Base-by-base conservation (phyloP, 2,329 filamentous ascomycete species). In the Ophiostoma populinum region DNA sequence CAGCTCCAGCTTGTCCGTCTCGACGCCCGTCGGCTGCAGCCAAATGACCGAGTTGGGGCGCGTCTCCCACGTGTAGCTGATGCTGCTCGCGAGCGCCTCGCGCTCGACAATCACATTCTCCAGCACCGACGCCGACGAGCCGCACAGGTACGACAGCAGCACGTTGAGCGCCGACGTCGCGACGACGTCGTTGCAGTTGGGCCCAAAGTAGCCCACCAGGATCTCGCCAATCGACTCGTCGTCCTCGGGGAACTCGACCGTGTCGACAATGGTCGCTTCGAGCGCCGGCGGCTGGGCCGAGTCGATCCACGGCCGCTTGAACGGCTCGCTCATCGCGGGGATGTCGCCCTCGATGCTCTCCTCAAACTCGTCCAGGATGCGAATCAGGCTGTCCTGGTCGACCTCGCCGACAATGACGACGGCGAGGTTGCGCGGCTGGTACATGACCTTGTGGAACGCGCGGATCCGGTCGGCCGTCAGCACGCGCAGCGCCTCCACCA, bases 401-500 rank as follows among this genome's bases (percentile, higher is more conserved):
- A 92, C 73, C 54, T 94, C 85, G 28, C 90, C 90, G n/a, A 92
- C 78, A 40, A 98, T 74, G 18, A 94, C 70, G 19, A 98, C 60
- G 43, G 86, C 92, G 40, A 98, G 62, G 49, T 98, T 98, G 52
- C 86, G 87, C 3, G 90, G 90, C 52, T 95, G 87, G 50, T 98
- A 98, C 87, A 98, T 95, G 43, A 86, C 80, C 42, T 75, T 75
- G 54, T 98, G 90, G 49, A 95, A 98, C 39, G 77, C 73, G n/a
- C 90, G 76, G 45, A 98, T 98, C 25, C 85, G 75, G 35, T 94
- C 80, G 2, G 85, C 75, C 0, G 83, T 90, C 31, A 98, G 61
- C 3, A 85, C 74, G 27, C 90, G 75, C 33, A 98, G 65, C 22
- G 85, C 79, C 47, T 93, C 82, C 61, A 92, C 92, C 77, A 94